phyloP scores from a whole-genome alignment of 495 filamentous ascomycete genomes.

The Neurospora intermedia region DNA sequence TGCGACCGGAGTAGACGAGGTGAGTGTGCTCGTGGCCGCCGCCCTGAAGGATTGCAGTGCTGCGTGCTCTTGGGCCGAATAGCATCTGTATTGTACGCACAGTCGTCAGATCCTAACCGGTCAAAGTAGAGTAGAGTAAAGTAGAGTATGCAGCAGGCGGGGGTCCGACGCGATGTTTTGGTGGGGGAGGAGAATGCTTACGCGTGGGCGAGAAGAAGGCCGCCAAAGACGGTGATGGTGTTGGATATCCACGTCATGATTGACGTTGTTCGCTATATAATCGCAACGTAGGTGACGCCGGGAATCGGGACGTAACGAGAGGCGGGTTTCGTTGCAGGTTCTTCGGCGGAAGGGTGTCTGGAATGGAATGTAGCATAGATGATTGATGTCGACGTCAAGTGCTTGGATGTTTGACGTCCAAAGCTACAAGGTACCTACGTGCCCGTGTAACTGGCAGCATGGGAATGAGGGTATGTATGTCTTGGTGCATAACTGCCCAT shows the following conservation, averaged over 20 bases:
- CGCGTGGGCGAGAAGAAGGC: constrained; percentile 62
- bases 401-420: neutral
- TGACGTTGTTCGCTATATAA: neutral
- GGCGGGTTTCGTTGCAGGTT: neutral
- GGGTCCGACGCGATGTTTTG: neutral
- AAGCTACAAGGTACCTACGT: neutral
- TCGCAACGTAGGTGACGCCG: neutral
- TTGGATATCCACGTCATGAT: constrained; percentile 60
- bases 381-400: neutral
- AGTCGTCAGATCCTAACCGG: neutral
- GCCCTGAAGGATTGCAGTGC: constrained; percentile 50
- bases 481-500: neutral
- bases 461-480: neutral
- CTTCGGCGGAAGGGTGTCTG: neutral
- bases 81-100: constrained; percentile 44
- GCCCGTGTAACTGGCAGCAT: neutral
- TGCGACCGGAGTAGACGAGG: constrained; percentile 20
- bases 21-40: constrained; percentile 37
- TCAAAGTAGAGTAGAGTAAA: neutral
- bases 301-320: neutral
- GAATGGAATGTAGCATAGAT: neutral
- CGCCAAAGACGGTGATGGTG: constrained; percentile 51
- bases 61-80: constrained; percentile 78
- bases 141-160: neutral
- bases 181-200: constrained; percentile 30